Conservation (phyloP, 2,329 filamentous ascomycete species). For the Fusarium fujikuroi region DNA sequence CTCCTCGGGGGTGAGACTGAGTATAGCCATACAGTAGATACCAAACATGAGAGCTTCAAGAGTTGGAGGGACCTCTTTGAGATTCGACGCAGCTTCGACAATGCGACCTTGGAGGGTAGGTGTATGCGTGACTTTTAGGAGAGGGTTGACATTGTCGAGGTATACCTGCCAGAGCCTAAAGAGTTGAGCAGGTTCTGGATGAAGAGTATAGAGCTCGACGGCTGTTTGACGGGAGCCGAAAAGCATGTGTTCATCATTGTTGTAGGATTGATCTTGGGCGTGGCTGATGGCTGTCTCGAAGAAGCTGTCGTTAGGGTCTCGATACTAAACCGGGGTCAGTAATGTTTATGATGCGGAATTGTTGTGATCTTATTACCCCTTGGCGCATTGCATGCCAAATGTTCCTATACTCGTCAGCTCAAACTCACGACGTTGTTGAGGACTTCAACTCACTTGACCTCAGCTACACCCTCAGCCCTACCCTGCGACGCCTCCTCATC, state of each 20-base stretch:
- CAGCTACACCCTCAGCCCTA: conserved; percentile 5
- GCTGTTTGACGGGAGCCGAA: conserved; percentile 57
- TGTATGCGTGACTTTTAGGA: conserved; percentile 68
- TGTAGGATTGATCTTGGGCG: conserved; percentile 57
- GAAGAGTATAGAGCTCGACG: conserved; percentile 61
- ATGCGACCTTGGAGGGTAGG: conserved; percentile 64
- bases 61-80: conserved; percentile 50
- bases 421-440: rapidly evolving
- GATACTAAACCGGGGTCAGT: not conserved
- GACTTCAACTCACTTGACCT: conserved; percentile 23
- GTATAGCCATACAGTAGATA: conserved; percentile 57
- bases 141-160: conserved; percentile 66
- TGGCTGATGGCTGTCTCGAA: conserved; percentile 51
- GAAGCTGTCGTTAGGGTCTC: not conserved
- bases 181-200: conserved; percentile 58
- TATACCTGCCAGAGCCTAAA: conserved; percentile 68
- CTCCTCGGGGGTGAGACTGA: conserved; percentile 56
- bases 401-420: not conserved
- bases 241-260: conserved; percentile 60
- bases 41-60: conserved; percentile 68
- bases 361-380: not conserved
- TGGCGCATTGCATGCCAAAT: conserved; percentile 26
- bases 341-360: rapidly evolving
- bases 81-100: conserved; percentile 59
- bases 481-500: not conserved